Base-by-base conservation (phyloP, 2,329 filamentous ascomycete species). In the Colletotrichum filicis region DNA sequence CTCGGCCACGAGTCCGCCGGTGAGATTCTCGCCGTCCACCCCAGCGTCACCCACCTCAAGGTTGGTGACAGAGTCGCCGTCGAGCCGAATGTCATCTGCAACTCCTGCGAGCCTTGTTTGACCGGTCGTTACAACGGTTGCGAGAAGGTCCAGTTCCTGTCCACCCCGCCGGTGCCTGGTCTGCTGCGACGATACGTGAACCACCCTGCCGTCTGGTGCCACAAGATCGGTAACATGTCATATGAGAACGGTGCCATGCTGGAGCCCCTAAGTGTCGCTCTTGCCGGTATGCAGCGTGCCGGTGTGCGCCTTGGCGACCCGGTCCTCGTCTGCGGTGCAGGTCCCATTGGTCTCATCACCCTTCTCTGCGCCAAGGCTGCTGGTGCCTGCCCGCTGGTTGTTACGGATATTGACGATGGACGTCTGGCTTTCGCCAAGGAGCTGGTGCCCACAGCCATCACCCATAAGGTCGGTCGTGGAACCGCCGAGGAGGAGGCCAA, bases 61-160 rank as follows among this genome's bases (percentile, higher is more conserved):
- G 88, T 93, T 53, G 96, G 96, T 80, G 96, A 98, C 85, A 93
- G 95, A 76, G 94, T 98, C 71, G 96, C 96, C 70, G 90, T 98
- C 80, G 96, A 98, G 86, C 96, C 96, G 74, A 97, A 97, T 84
- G 90, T 98, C 78, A 95, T 97, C 83, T 98, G 96, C 89, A 91
- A 93, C 82, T 89, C 90, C 79, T 98, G 95, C 89, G 94, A 97
- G 84, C 94, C 94, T 52, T 98, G 95, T 84, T 87, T 97, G 76
- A 97, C 94, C 14, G 96, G 96, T 71, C 93, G 95, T 78, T 98
- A 98, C 88, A 98, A 98, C 82, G 96, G 95, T 74, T 98, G 96
- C 86, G 93, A 95, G 79, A 89, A 87, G 65, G 95, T 98, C 76
- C 86, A 89, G 67, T 98, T 98, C 87, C 88, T 97, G 64, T 97